Evolutionary conservation across 2,329 filamentous ascomycete species (phyloP), one percentile per base, ranked within the genome.

Genomic region (Calonectria honghensis): DNA sequence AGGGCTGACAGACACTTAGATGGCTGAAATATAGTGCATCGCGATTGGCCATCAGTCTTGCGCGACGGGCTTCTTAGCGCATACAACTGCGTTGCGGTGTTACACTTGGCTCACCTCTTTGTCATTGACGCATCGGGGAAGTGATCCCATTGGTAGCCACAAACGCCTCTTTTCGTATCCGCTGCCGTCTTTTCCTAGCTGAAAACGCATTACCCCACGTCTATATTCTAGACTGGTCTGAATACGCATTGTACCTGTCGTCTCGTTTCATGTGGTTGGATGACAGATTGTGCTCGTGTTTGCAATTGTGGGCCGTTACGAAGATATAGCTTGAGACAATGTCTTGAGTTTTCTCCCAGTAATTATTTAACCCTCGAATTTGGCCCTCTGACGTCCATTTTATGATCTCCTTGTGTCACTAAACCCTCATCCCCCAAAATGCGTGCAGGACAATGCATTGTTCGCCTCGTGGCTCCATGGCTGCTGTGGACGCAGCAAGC

Each of bases 21-120:
- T 39, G 57, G 35, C 35, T 41, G n/a, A 24, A 27, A 24, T 24
- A 41, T 29, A 2, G 4, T 6, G 14, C n/a, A 27, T 27, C 9
- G 18, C 32, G 32, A 39, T 41, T 37, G 57, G 35, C 14, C 35
- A 61, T 41, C n/a, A 6, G 13, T 27, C n/a, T 41, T 20, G n/a
- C 6, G 7, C 14, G 37, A 61, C n/a, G 11, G 10, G 29, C 37
- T 9, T 65, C 27, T 65, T 27, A 27, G 29, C 45, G 37, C 45
- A 48, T 64, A 54, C 45, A 24, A 9, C 7, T n/a, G 14, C 27
- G 3, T 5, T 24, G 32, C 32, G 20, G 32, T 54, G 37, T 65
- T 57, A 35, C 48, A 32, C 68, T 54, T 63, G 29, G 39, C 54
- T 52, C 54, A 63, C 41, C 77, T 61, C 79, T 83, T 83, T 73